These are phyloP conservation scores for Colletotrichum caudatum DNA, from an alignment of 2,329 filamentous ascomycete species.

Conservation along the genomic window DNA sequence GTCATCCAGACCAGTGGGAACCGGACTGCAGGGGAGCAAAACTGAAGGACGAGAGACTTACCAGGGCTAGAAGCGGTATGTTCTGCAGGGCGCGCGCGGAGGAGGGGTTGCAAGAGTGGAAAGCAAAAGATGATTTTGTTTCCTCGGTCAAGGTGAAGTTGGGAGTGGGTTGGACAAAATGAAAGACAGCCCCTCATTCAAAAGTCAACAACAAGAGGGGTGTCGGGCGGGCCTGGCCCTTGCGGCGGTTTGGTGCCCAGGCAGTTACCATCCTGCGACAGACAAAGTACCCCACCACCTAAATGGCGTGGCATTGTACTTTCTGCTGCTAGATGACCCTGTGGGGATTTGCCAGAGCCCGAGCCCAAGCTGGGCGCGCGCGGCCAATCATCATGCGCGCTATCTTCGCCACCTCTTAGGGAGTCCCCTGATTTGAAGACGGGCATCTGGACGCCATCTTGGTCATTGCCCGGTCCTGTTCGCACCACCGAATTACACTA, in stretches of 20 bases:
- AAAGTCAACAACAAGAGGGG: constrained; percentile 43
- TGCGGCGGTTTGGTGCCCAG: constrained; percentile 40
- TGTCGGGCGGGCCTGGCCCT: constrained; percentile 41
- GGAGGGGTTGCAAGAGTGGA: constrained; percentile 29
- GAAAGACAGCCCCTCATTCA: constrained; percentile 43
- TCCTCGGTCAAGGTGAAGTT: constrained; percentile 40
- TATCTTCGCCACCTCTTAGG: constrained; percentile 32
- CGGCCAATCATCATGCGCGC: constrained; percentile 33
- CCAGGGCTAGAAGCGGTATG: constrained; percentile 35
- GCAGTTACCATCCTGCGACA: constrained; percentile 25
- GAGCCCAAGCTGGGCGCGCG: constrained; percentile 34
- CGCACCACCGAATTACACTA: constrained; percentile 16
- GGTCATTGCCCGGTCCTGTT: constrained; percentile 27
- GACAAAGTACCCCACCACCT: constrained; percentile 17
- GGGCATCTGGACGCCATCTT: constrained; percentile 24
- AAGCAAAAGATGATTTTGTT: constrained; percentile 39
- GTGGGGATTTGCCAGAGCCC: constrained; percentile 26
- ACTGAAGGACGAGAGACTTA: constrained; percentile 15
- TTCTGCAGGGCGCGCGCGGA: constrained; percentile 30
- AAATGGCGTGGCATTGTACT: constrained; percentile 15
- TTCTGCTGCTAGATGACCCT: constrained; percentile 9
- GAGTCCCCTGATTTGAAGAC: constrained; percentile 29
- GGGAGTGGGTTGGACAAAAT: constrained; percentile 42
- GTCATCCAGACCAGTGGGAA: constrained; percentile 16
- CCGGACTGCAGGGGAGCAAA: constrained; percentile 6